Evolutionary conservation across 1,139 yeast species (phyloP), one percentile per base, ranked within the genome.

Genomic region (Candida glucosophila): DNA sequence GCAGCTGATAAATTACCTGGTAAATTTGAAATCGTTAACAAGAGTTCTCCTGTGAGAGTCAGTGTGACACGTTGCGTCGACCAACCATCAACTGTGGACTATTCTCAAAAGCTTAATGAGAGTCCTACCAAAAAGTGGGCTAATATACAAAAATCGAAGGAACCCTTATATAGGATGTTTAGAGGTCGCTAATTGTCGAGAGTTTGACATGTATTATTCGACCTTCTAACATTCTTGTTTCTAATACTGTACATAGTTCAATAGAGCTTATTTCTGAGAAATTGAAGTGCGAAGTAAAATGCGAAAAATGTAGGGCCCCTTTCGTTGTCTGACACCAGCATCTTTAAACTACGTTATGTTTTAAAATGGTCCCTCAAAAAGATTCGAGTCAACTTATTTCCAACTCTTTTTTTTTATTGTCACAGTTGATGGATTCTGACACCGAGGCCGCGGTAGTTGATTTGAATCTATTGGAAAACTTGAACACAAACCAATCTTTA

Each of bases 1-100:
- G 96, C 96, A 2, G 79, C 92, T 18, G 88, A 78, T 39, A 90
- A 88, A 52, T 67, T 90, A 30, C 98, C 99, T 0, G 97, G 98
- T 7, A 69, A 75, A 25, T 86, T 80, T 56, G 97, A 90, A 54
- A 79, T 90, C 44, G 75, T 90, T 28, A 75, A 77, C 25, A 68
- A 63, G 29, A 73, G 68, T 11, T 70, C 82, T 7, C 62, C 70
- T 31, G 72, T 86, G 19, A 73, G 93, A 58, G 78, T 79, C 8
- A 88, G 96, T 19, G 62, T 85, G 29, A 56, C 72, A 44, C 41
- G 42, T 22, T 54, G 56, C 32, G 52, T 61, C 14, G 59, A 67
- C 22, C 62, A 55, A 24, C 67, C 72, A 2, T 59, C 56, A 18
- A 55, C 60, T 17, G 54, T 68, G 19, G 69, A 86, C 48, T 73